Evolutionary conservation across 768 basidiomycete species (phyloP).

Genomic region (Podaxis rugospora): DNA sequence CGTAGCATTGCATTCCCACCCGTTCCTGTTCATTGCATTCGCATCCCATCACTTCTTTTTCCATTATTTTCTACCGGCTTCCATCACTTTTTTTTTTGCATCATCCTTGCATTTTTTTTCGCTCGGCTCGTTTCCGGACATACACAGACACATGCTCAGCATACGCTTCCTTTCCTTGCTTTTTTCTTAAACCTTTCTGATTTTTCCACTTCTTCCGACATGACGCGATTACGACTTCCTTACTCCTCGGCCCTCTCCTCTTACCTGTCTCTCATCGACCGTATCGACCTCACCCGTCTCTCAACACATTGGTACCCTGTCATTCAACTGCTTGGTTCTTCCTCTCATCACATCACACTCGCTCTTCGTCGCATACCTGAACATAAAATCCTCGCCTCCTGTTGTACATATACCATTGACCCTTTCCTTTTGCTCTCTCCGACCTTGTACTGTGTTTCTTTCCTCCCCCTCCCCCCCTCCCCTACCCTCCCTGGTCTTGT

Average conservation of each 20-base stretch:
- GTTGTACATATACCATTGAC: not conserved
- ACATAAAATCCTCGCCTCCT: not conserved
- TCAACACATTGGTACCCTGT: constrained; percentile 3
- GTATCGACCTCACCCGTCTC: not conserved
- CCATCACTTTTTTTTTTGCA: constrained; percentile 6
- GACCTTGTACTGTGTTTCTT: not conserved
- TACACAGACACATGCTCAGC: not conserved
- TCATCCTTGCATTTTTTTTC: not conserved
- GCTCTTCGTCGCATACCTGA: not conserved
- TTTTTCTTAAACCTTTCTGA: constrained; percentile 4
- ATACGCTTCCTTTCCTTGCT: constrained; percentile 6
- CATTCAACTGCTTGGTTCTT: constrained; percentile 19
- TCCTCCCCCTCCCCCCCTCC: too few species aligned
- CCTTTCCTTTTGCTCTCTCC: not conserved
- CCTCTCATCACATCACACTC: not conserved
- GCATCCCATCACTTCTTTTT: not conserved
- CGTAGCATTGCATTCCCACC: not conserved
- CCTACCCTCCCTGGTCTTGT: not conserved
- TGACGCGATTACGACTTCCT: constrained; percentile 9
- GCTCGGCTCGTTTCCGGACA: not conserved
- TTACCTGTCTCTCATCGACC: not conserved
- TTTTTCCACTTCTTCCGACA: constrained; percentile 4
- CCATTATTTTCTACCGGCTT: not conserved
- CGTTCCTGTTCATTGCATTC: not conserved
- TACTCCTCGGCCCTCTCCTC: constrained; percentile 1